phyloP scores from a whole-genome alignment of 2,329 filamentous ascomycete species.

The Colletotrichum sp. region DNA sequence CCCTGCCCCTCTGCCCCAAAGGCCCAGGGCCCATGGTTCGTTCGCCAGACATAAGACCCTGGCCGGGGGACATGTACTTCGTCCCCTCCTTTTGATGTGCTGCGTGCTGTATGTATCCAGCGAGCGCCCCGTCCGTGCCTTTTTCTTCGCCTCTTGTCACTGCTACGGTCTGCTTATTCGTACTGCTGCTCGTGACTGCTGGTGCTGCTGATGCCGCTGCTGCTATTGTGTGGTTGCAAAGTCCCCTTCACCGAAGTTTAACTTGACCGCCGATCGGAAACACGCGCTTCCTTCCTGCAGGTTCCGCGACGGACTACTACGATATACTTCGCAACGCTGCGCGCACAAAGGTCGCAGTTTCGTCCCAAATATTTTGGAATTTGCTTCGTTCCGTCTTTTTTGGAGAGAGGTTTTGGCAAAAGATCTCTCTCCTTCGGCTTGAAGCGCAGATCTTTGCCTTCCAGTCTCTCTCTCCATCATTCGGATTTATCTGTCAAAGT shows the following conservation, averaged over 20 bases:
- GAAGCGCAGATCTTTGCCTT: not conserved
- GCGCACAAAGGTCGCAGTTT: not conserved
- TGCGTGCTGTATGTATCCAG: not conserved
- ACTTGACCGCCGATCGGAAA: slow-evolving; percentile 14
- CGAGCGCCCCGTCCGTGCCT: not conserved
- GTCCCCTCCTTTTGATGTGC: not conserved
- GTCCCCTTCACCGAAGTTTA: slow-evolving; percentile 2
- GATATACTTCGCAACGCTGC: not conserved
- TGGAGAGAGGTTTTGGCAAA: not conserved
- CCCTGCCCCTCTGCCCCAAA: not conserved
- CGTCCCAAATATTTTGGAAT: not conserved
- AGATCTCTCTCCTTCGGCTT: not conserved
- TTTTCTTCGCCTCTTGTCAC: not conserved
- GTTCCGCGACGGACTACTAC: not conserved
- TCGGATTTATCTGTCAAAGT: not conserved
- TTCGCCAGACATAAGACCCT: not conserved
- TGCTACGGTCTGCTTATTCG: not conserved
- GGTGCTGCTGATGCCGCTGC: not conserved
- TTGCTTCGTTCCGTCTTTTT: not conserved
- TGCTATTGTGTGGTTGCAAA: not conserved
- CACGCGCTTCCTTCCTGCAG: not conserved
- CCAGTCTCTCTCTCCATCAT: not conserved
- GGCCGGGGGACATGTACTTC: not conserved
- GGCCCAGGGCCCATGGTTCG: not conserved
- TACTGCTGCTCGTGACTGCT: not conserved